phyloP scores from a whole-genome alignment of 2,329 filamentous ascomycete genomes.

The Xylariaceae sp. region DNA sequence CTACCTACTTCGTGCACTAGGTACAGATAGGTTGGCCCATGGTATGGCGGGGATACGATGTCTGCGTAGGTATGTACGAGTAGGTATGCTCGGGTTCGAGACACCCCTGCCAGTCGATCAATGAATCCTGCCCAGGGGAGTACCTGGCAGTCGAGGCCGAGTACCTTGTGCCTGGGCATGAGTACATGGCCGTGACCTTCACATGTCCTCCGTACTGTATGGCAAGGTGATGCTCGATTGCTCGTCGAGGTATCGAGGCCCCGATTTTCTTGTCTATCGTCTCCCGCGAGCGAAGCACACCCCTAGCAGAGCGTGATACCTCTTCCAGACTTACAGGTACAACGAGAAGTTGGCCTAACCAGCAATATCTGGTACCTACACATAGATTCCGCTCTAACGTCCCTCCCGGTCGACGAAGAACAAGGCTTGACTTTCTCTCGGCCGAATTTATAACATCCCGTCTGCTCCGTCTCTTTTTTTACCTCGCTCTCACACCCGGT shows the following conservation, averaged over 20 bases:
- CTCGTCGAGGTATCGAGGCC: conserved; percentile 2
- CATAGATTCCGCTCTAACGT: conserved; percentile 4
- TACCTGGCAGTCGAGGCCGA: background rate
- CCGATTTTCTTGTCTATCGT: background rate
- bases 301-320: background rate
- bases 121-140: conserved; percentile 4
- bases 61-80: background rate
- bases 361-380: background rate
- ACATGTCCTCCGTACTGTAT: conserved; percentile 15
- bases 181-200: conserved; percentile 12
- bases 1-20: background rate
- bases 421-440: conserved; percentile 14
- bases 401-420: background rate
- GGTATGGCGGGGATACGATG: conserved; percentile 8
- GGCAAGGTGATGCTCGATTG: background rate
- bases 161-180: conserved; percentile 8
- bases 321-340: background rate
- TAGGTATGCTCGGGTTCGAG: background rate
- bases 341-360: background rate
- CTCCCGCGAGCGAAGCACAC: background rate
- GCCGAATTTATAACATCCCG: conserved; percentile 16
- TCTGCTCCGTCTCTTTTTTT: conserved; percentile 8
- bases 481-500: conserved; percentile 12
- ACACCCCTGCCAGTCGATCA: conserved; percentile 16
- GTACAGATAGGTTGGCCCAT: conserved; percentile 1